Percentiles rank a stretch among this genome's conserved stretches.
phyloP scores from a whole-genome alignment of 108 stramenopile species.

The Schizochytrium sp. region DNA sequence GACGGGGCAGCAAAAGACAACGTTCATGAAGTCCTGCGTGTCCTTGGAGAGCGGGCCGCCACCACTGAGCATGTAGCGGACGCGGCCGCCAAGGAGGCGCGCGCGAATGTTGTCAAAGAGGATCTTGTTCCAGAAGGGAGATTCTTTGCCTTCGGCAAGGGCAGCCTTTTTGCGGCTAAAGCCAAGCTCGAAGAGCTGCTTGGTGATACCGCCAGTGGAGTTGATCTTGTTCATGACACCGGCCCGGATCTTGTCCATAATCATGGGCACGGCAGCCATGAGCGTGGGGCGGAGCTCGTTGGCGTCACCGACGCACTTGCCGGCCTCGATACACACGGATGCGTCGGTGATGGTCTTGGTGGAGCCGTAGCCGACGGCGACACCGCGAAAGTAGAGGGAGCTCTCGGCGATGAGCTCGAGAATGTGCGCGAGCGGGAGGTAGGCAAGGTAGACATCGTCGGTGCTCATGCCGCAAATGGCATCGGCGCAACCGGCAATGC shows the following conservation, averaged over 20 bases:
- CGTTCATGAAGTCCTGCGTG: conserved; percentile 18
- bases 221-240: not conserved
- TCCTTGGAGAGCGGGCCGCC: conserved; percentile 20
- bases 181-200: conserved; percentile 12
- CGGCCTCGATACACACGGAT: not conserved
- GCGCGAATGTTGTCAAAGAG: conserved; percentile 25
- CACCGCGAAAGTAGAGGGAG: not conserved
- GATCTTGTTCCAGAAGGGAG: conserved; percentile 23
- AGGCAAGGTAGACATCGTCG: conserved; percentile 19
- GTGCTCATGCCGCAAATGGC: conserved; percentile 23
- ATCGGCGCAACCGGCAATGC: conserved; percentile 37
- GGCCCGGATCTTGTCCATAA: conserved; percentile 13
- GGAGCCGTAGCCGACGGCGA: conserved; percentile 8
- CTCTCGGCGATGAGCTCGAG: conserved; percentile 20
- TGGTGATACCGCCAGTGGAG: not conserved
- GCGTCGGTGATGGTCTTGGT: not conserved
- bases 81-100: conserved; percentile 24
- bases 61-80: conserved; percentile 3
- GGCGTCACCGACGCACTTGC: conserved; percentile 12
- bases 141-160: not conserved
- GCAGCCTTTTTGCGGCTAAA: not conserved
- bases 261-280: conserved; percentile 23
- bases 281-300: conserved; percentile 15
- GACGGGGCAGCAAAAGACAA: conserved; percentile 24
- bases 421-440: conserved; percentile 31